A percentile compares a stretch with the other conserved stretches of the same genome.
Evolutionary conservation across 1,139 yeast species (phyloP).

Genomic region (Scheffersomyces stambukii): DNA sequence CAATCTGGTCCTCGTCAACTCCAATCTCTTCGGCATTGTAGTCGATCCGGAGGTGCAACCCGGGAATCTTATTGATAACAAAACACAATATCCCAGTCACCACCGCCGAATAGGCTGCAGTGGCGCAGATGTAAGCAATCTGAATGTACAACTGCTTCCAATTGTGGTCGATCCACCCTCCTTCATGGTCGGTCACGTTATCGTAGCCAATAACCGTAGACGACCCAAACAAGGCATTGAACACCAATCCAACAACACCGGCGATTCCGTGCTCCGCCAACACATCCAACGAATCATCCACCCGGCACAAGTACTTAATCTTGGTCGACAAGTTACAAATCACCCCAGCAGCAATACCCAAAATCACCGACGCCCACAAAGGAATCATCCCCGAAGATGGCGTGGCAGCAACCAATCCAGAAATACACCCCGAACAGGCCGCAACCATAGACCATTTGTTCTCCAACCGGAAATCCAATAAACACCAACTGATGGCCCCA

Average conservation of each 20-base stretch:
- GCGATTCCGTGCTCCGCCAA: conserved; percentile 98
- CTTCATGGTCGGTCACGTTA: conserved; percentile 72
- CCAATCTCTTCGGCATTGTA: conserved; percentile 88
- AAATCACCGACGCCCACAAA: conserved; percentile 82
- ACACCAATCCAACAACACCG: conserved; percentile 81
- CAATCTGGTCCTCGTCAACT: conserved; percentile 94
- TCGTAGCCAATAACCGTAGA: conserved; percentile 89
- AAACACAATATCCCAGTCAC: conserved; percentile 77
- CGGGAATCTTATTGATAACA: conserved; percentile 75
- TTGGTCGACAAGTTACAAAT: conserved; percentile 90
- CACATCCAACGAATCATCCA: conserved; percentile 92
- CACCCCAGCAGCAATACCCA: conserved; percentile 77
- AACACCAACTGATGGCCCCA: conserved; percentile 91
- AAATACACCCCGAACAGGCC: conserved; percentile 88
- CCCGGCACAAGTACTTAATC: conserved; percentile 72
- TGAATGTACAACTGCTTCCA: conserved; percentile 91
- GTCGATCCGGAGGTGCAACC: conserved; percentile 70
- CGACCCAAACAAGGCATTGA: conserved; percentile 85
- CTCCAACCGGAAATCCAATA: conserved; percentile 83
- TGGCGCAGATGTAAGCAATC: conserved; percentile 75
- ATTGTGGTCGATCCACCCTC: conserved; percentile 92
- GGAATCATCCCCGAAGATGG: conserved; percentile 92
- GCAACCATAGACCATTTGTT: conserved; percentile 95
- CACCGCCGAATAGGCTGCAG: conserved; percentile 69
- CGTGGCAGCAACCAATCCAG: conserved; percentile 95